Base-by-base conservation (phyloP, 2,329 filamentous ascomycete genomes). In the Seiridium cupressi region DNA sequence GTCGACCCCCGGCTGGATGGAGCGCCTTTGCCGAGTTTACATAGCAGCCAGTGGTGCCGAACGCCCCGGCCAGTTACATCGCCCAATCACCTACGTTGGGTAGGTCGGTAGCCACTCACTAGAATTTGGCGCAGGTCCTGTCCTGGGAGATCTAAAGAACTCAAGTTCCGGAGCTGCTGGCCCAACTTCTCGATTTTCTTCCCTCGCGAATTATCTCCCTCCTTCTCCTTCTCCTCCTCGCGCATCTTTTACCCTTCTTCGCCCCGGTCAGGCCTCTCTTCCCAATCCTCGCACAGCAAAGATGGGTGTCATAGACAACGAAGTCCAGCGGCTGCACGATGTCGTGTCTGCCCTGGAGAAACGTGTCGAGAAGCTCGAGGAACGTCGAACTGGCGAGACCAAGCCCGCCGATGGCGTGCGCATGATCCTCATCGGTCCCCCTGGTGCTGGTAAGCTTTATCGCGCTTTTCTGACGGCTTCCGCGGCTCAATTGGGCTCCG, bases 391-490 rank as follows among this genome's bases (percentile, higher is more conserved):
- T 62, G 83, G 84, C 68, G 79, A 81, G 68, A 74, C 80, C 62
- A 81, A 79, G 70, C 83, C 82, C 63, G 68, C 82, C 44, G 83
- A 89, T 68, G 85, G 90, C 73, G 86, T 99, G 78, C 90, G 95
- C 80, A 96, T 99, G 91, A 93, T 99, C 72, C 82, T 99, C 73
- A 98, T 99, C 82, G 95, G 95, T 44, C 95, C 95, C 74, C 95
- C 95, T 60, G 95, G 95, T 77, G 95, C 95, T 78, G 95, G 95
- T 98, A 86, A 70, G 90, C 51, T 6, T 7, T 32, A 18, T 32
- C 38, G 36, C 53, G 11, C 18, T 32, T 10, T 40, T 35, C n/a
- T n/a, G 26, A 11, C 38, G 26, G n/a, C 40, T 32, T 42, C 18
- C 11, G 26, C 44, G 40, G 42, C 34, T n/a, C 55, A n/a, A 57